These are phyloP conservation scores for Asterochloris sp. DNA, from an alignment of 139 green algal species.

Conservation along the genomic window DNA sequence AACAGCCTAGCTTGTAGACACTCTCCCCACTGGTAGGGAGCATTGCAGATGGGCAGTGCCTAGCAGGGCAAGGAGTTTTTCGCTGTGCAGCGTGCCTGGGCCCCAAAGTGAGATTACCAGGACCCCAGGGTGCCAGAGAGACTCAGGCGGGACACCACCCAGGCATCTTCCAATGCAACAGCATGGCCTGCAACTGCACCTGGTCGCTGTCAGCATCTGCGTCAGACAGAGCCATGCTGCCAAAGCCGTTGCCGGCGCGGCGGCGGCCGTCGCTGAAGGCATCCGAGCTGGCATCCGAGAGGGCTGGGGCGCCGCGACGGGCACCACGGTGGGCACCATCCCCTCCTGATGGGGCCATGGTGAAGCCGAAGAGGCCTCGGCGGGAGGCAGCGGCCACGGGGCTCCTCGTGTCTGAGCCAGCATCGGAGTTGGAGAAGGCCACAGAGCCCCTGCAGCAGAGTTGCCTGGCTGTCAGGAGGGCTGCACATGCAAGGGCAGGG, in stretches of 20 bases:
- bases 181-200: background rate
- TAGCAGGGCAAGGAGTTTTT: background rate
- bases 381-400: background rate
- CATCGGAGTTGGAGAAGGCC: conserved; percentile 9
- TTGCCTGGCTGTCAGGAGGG: background rate
- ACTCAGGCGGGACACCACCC: background rate
- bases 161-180: background rate
- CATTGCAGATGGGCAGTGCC: background rate
- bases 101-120: background rate
- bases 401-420: background rate
- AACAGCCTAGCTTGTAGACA: too few relatives aligned
- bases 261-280: background rate
- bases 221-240: conserved; percentile 7
- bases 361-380: conserved; percentile 3
- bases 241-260: background rate
- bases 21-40: too few relatives aligned
- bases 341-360: conserved; percentile 3
- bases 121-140: background rate
- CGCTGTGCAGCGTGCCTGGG: too few relatives aligned
- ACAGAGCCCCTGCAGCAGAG: conserved; percentile 4
- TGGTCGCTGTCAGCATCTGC: background rate
- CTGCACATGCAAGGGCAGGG: background rate
- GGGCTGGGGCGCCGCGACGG: background rate
- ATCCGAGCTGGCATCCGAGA: background rate
- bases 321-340: background rate